Conservation (phyloP, 257 asterid species). For the Solanum chiquidenum region DNA sequence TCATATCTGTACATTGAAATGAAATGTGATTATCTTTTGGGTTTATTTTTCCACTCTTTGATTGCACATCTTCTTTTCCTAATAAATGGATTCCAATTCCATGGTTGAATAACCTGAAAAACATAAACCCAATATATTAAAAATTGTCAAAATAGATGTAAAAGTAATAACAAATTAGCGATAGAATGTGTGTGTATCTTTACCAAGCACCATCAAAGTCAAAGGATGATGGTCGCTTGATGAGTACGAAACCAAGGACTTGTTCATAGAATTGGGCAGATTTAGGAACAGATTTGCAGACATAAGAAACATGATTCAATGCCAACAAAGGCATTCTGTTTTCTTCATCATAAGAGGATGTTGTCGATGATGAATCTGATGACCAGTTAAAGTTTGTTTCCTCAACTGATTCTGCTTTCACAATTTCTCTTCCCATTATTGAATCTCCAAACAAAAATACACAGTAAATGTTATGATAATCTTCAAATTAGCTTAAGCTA, state of each 20-base stretch:
- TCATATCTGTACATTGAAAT: constrained; percentile 64
- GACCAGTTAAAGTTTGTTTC: neutral
- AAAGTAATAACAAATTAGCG: neutral
- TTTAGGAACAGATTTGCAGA: constrained; percentile 53
- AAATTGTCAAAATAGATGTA: neutral
- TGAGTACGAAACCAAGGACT: constrained; percentile 67
- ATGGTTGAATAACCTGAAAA: constrained; percentile 70
- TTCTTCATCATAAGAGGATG: neutral
- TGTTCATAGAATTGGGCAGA: constrained; percentile 52
- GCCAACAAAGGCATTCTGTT: constrained; percentile 38
- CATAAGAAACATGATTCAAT: constrained; percentile 61
- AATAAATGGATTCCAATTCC: constrained; percentile 83
- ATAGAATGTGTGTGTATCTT: neutral
- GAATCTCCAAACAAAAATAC: neutral
- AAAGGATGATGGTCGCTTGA: constrained; percentile 74
- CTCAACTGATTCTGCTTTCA: neutral
- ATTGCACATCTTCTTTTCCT: constrained; percentile 20
- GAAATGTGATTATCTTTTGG: constrained; percentile 87
- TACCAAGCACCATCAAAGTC: constrained; percentile 90
- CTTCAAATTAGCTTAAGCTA: neutral
- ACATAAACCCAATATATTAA: no score
- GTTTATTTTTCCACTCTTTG: constrained; percentile 35
- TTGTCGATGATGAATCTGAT: neutral
- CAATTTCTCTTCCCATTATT: neutral
- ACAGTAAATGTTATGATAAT: neutral